These are phyloP conservation scores for Zygosaccharomyces rouxii DNA, from an alignment of 805 yeast genomes.

Conservation along the genomic window DNA sequence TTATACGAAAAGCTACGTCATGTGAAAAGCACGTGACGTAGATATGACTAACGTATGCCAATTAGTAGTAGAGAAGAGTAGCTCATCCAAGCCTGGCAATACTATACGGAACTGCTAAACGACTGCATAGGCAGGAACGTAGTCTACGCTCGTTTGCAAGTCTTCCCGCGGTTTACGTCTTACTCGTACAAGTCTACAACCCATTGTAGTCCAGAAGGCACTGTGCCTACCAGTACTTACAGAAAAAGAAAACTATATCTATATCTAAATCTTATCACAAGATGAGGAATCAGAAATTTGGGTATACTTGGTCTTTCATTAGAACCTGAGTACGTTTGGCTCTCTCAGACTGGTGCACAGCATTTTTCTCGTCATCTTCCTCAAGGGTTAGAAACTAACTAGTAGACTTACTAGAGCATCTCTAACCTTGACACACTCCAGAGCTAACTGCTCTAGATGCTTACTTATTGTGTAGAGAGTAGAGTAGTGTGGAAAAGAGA, in stretches of 20 bases:
- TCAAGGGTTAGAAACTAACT: slow-evolving; percentile 6
- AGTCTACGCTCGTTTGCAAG: no score
- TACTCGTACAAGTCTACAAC: no score
- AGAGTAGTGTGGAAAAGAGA: background rate
- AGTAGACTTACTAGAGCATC: slow-evolving; percentile 2
- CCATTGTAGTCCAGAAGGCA: no score
- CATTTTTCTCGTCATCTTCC: slow-evolving; percentile 36
- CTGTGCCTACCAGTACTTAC: no score
- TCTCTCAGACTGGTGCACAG: slow-evolving; percentile 39
- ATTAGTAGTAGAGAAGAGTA: no score
- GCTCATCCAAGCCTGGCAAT: no score
- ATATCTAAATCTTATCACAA: background rate
- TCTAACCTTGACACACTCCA: background rate
- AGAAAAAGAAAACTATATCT: no score
- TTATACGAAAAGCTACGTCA: background rate
- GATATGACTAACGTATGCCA: no score
- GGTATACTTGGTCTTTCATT: slow-evolving; percentile 38
- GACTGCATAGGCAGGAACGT: no score
- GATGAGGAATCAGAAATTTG: slow-evolving; percentile 35
- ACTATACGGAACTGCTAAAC: no score
- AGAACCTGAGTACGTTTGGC: slow-evolving; percentile 33
- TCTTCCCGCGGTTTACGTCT: no score
- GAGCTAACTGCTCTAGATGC: background rate
- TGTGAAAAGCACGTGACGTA: background rate
- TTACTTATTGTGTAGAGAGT: background rate